Evolutionary conservation across 768 basidiomycete genomes (phyloP), one percentile per base, ranked within the genome.

Genomic region (Leccinellum rugosiceps): DNA sequence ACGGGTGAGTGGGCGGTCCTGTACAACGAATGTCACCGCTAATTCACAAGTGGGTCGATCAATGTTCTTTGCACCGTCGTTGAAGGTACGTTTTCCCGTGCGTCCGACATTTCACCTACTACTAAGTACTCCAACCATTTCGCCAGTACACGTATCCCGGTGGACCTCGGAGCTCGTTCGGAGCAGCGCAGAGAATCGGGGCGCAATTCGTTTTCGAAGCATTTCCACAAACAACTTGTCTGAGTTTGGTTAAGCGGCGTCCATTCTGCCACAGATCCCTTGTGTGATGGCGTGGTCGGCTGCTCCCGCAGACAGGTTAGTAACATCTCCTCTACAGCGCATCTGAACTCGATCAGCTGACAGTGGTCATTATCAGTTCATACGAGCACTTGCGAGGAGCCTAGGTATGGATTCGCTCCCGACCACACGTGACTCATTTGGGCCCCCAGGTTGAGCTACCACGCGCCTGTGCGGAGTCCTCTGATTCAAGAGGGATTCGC

Each of bases 101-200:
- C 44, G 28, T 35, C 28, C 10, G 13, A 34, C 13, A 45, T 21
- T 43, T 52, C 10, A 21, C 31, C 32, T 41, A 67, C 32, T 41
- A 67, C 25, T 30, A 13, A 41, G 50, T 85, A 85, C 8, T 74
- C 78, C 65, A 88, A 88, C 61, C 87, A 87, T 66, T 87, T 85
- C 63, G 78, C 80, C 57, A 52, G 64, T 54, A 50, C 9, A 45
- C 30, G 32, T 52, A 54, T 62, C 34, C 11, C 21, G 25, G 45
- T 21, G 34, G 48, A 17, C 15, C n/a, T 38, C 4, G 67, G 2
- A 65, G 66, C 32, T 75, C 71, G 51, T 83, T 80, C 68, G 56
- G 72, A 10, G 66, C 44, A 34, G 52, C 23, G 9, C 43, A 80
- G 78, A 86, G 86, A 0, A 80, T 87, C 25, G 83, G 86, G 30